A percentile compares a stretch with the other conserved stretches of the same genome.
phyloP scores from a whole-genome alignment of 2,329 filamentous ascomycete species.

The Xylaria sp. region DNA sequence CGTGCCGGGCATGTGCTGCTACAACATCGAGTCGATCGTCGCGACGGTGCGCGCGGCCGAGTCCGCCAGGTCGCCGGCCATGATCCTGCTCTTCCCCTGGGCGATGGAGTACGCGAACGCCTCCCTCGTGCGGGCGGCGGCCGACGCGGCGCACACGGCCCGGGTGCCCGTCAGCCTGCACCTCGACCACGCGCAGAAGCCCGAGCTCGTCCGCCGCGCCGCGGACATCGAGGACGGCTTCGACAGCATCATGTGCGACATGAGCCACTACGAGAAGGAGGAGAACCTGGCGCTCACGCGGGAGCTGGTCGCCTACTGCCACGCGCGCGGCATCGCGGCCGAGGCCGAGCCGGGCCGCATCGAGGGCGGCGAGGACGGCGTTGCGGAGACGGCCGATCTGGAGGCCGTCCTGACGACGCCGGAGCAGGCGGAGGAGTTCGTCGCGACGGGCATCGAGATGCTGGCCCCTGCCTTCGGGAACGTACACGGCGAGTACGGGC shows the following conservation, averaged over 20 bases:
- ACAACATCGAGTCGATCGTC: constrained; percentile 72
- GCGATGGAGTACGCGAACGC: constrained; percentile 66
- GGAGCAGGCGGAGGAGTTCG: constrained; percentile 66
- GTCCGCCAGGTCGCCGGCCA: constrained; percentile 65
- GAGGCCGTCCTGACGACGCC: constrained; percentile 59
- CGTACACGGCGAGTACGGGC: constrained; percentile 69
- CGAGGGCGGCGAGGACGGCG: constrained; percentile 67
- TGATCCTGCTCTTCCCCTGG: constrained; percentile 77
- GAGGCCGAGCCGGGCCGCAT: constrained; percentile 74
- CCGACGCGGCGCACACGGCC: constrained; percentile 58
- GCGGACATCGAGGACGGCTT: constrained; percentile 63
- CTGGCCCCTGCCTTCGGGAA: constrained; percentile 71
- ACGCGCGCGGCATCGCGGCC: constrained; percentile 66
- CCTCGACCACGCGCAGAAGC: constrained; percentile 68
- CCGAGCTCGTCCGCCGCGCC: constrained; percentile 62
- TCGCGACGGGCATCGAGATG: constrained; percentile 68
- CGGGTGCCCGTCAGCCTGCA: constrained; percentile 64
- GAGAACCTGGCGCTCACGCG: constrained; percentile 68
- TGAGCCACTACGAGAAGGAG: constrained; percentile 72
- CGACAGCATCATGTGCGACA: constrained; percentile 77
- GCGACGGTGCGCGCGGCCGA: constrained; percentile 71
- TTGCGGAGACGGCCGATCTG: constrained; percentile 54
- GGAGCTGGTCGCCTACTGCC: constrained; percentile 65
- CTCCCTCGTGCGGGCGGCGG: constrained; percentile 57
- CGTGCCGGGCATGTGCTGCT: constrained; percentile 63